Conservation (phyloP, 805 yeast species). For the Saturnispora quitensis region DNA sequence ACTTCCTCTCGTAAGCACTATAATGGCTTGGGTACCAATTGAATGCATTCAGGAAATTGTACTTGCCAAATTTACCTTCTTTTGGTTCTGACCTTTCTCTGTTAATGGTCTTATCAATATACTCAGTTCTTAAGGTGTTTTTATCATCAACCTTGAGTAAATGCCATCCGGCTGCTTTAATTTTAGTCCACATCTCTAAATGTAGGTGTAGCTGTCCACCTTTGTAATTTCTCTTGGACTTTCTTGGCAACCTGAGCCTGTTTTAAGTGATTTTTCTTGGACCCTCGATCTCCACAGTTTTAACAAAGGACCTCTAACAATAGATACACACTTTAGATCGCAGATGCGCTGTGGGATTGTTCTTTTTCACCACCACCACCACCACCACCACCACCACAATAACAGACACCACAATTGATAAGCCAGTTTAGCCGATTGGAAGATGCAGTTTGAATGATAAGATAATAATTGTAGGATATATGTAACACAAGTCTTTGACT, state of each 20-base stretch:
- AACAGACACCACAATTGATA: not conserved
- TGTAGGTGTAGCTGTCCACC: not conserved
- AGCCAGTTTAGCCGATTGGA: not conserved
- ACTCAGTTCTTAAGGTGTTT: constrained; percentile 9
- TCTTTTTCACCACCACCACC: not conserved
- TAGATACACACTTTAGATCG: not conserved
- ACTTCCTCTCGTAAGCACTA: constrained; percentile 13
- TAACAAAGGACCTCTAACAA: not conserved
- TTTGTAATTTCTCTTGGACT: not conserved
- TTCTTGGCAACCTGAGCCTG: not conserved
- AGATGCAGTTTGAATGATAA: not conserved
- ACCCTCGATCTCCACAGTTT: constrained; percentile 1
- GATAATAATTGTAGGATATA: not conserved
- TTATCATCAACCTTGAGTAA: constrained; percentile 10
- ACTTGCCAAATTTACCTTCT: constrained; percentile 7
- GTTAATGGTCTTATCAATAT: constrained; percentile 11
- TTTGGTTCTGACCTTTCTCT: constrained; percentile 11
- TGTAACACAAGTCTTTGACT: not conserved
- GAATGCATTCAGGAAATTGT: constrained; percentile 11
- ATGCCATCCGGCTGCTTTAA: not conserved
- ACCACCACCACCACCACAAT: not conserved
- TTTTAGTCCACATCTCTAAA: not conserved
- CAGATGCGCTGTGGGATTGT: not conserved
- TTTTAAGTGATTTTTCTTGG: not conserved
- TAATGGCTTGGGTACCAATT: constrained; percentile 15